phyloP scores from a whole-genome alignment of 2,329 filamentous ascomycete genomes.

The Capronia americana region DNA sequence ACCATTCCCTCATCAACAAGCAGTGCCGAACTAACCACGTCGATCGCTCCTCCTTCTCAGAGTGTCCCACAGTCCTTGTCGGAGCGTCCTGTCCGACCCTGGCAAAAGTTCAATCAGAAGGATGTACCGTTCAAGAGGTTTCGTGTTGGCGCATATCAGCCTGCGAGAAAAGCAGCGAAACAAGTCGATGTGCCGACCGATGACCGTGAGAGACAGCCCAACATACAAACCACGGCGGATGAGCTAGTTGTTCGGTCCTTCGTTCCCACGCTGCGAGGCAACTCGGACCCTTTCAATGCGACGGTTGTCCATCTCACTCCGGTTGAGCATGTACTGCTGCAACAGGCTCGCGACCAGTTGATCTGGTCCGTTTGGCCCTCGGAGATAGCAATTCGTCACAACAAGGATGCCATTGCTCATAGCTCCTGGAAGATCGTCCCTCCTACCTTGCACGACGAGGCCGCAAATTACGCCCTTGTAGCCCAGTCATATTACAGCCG shows the following conservation, averaged over 20 bases:
- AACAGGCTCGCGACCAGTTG: conserved; percentile 6
- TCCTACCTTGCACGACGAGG: conserved; percentile 1
- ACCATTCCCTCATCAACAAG: neutral
- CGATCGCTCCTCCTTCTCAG: neutral
- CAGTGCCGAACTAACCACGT: neutral
- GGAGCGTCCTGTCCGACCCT: neutral
- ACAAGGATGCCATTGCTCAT: conserved; percentile 6
- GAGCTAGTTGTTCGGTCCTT: conserved; percentile 2
- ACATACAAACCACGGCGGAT: neutral
- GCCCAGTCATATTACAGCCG: conserved; percentile 6
- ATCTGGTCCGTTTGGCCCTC: conserved; percentile 5
- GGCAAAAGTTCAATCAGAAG: conserved; percentile 9
- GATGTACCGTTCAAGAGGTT: conserved; percentile 5
- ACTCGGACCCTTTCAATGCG: conserved; percentile 4
- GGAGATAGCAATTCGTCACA: conserved; percentile 9
- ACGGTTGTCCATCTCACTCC: neutral
- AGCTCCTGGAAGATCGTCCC: conserved; percentile 10
- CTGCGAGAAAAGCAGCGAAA: neutral
- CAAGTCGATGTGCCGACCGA: neutral
- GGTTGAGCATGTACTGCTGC: conserved; percentile 3
- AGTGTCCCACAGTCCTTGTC: neutral
- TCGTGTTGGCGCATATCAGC: neutral
- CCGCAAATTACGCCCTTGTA: conserved; percentile 3
- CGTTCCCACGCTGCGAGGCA: neutral
- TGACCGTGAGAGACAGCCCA: neutral